Evolutionary conservation across 2,329 filamentous ascomycete species (phyloP).

Genomic region (Colletotrichum cereale): DNA sequence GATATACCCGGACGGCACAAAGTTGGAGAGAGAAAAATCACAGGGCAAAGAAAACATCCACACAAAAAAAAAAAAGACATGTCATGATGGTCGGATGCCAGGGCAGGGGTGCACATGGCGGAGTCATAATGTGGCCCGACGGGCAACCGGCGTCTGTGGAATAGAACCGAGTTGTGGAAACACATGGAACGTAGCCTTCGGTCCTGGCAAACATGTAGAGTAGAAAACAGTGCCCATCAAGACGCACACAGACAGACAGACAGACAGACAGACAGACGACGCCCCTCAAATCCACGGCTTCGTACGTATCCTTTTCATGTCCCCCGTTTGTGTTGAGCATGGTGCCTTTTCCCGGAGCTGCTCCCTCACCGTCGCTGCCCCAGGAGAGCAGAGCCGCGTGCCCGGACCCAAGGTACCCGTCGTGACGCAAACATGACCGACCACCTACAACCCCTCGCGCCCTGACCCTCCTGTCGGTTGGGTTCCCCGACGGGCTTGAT

Average conservation of each 20-base stretch:
- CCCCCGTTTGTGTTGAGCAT: background rate
- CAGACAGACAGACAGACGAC: background rate
- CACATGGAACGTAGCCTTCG: background rate
- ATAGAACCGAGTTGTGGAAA: background rate
- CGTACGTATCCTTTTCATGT: background rate
- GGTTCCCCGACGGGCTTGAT: background rate
- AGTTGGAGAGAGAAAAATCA: background rate
- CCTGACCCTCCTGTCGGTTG: too few relatives aligned
- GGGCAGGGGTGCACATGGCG: background rate
- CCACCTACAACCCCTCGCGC: too few relatives aligned
- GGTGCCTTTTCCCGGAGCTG: background rate
- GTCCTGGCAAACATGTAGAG: background rate
- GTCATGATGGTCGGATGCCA: background rate
- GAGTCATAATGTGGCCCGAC: conserved; percentile 3
- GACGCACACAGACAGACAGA: background rate
- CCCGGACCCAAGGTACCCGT: too few relatives aligned
- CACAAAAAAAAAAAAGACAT: background rate
- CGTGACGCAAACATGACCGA: too few relatives aligned
- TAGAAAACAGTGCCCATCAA: background rate
- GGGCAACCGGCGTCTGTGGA: background rate
- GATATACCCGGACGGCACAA: background rate
- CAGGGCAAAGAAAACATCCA: background rate
- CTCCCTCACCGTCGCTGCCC: too few relatives aligned
- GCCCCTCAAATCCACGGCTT: background rate
- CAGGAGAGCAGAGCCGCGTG: too few relatives aligned